These are phyloP conservation scores for Jasminum sambac DNA, from an alignment of 257 asterid species.

Conservation along the genomic window DNA sequence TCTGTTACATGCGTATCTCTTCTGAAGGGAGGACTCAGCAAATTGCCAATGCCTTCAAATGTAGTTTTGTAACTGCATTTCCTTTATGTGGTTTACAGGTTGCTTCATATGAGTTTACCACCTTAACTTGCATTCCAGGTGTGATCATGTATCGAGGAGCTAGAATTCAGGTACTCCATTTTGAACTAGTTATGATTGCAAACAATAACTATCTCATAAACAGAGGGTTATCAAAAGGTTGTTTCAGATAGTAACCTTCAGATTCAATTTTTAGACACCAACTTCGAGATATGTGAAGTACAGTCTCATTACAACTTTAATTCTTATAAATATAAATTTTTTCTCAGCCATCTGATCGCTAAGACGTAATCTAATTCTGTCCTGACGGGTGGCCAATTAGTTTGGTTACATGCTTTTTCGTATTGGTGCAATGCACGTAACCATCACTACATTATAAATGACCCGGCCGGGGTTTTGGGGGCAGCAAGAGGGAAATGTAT, in stretches of 20 bases:
- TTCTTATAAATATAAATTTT: too few relatives aligned
- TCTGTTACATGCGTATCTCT: not conserved
- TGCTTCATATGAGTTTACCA: conserved; percentile 96
- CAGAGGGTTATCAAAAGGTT: not conserved
- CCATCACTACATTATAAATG: not conserved
- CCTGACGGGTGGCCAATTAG: not conserved
- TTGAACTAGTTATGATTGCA: not conserved
- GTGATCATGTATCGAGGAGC: conserved; percentile 94
- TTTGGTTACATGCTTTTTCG: not conserved
- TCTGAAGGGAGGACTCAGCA: not conserved
- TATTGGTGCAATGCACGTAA: not conserved
- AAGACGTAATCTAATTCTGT: not conserved
- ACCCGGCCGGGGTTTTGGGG: too few relatives aligned
- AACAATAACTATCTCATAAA: not conserved
- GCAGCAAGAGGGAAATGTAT: not conserved
- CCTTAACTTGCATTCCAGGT: conserved; percentile 99
- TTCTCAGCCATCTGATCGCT: not conserved
- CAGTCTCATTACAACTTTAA: not conserved
- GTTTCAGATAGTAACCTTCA: not conserved
- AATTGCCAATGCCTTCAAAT: conserved; percentile 15
- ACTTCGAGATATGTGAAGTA: not conserved
- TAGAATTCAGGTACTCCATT: conserved; percentile 78
- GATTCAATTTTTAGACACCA: not conserved
- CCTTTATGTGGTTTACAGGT: conserved; percentile 55
- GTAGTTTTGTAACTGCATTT: not conserved